phyloP scores from a whole-genome alignment of 148 eudicot genomes.

The Rheum nobile region DNA sequence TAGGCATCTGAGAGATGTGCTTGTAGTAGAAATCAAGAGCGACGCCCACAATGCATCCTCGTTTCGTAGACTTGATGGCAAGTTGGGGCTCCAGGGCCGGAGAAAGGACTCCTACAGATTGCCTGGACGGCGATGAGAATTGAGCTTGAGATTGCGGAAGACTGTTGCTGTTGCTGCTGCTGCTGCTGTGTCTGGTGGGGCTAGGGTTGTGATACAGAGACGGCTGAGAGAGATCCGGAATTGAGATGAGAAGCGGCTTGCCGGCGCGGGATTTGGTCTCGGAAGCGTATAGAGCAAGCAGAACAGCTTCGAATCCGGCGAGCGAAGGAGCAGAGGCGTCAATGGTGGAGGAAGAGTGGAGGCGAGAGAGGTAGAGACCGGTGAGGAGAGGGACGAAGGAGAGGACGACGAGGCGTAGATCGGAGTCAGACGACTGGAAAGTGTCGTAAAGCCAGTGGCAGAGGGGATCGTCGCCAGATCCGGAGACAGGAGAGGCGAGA shows the following conservation, averaged over 20 bases:
- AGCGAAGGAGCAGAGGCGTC: slow-evolving; percentile 31
- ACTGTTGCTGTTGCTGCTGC: slow-evolving; percentile 6
- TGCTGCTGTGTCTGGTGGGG: background rate
- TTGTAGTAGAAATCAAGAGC: slow-evolving; percentile 59
- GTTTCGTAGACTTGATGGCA: slow-evolving; percentile 77
- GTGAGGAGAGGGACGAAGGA: slow-evolving; percentile 51
- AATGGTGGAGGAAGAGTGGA: slow-evolving; percentile 32
- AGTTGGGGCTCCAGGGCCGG: slow-evolving; percentile 71
- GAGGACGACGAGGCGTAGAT: slow-evolving; percentile 59
- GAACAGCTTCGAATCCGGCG: slow-evolving; percentile 81
- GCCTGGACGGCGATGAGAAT: background rate
- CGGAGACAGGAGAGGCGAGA: slow-evolving; percentile 42
- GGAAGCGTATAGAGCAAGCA: slow-evolving; percentile 51
- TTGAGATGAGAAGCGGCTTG: slow-evolving; percentile 40
- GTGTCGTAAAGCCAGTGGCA: slow-evolving; percentile 95
- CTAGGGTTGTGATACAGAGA: slow-evolving; percentile 60
- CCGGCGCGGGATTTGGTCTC: slow-evolving; percentile 61
- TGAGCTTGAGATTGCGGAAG: slow-evolving; percentile 2
- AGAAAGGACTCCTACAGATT: slow-evolving; percentile 42
- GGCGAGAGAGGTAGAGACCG: slow-evolving; percentile 39
- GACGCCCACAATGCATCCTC: slow-evolving; percentile 68
- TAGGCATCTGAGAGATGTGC: slow-evolving; percentile 74
- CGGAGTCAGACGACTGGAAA: slow-evolving; percentile 50
- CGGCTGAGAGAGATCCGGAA: slow-evolving; percentile 70
- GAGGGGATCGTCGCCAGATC: slow-evolving; percentile 59